Conservation (phyloP, 805 yeast genomes). For the Osmozyma mogii region DNA sequence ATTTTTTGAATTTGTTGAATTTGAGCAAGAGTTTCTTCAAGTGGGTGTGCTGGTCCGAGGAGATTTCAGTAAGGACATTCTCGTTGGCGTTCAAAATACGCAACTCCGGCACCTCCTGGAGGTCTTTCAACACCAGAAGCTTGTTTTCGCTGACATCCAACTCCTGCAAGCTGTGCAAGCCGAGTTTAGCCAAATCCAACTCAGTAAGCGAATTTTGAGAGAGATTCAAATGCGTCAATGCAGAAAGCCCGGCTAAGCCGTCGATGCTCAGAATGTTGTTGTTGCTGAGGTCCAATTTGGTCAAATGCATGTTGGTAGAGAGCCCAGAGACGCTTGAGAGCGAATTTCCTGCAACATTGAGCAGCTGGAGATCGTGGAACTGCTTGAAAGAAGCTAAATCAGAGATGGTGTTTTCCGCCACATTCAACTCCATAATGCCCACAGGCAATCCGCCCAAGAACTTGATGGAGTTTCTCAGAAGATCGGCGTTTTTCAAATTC, state of each 20-base stretch:
- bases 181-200: conserved; percentile 26
- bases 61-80: conserved; percentile 23
- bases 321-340: conserved; percentile 31
- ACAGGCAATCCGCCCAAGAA: conserved; percentile 41
- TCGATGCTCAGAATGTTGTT: conserved; percentile 29
- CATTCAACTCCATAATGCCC: conserved; percentile 26
- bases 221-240: conserved; percentile 33
- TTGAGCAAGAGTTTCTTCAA: conserved; percentile 33
- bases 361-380: conserved; percentile 32
- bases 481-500: conserved; percentile 28
- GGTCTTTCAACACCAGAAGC: conserved; percentile 23
- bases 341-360: conserved; percentile 33
- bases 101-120: conserved; percentile 29
- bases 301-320: conserved; percentile 33
- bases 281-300: conserved; percentile 27
- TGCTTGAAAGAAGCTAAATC: conserved; percentile 34
- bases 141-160: conserved; percentile 36
- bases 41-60: conserved; percentile 13
- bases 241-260: conserved; percentile 31
- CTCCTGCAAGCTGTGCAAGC: conserved; percentile 35
- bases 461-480: conserved; percentile 34
- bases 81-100: conserved; percentile 35
- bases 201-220: conserved; percentile 30
- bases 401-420: conserved; percentile 32
- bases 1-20: conserved; percentile 24